A percentile compares a stretch with the other conserved stretches of the same genome.
phyloP scores from a whole-genome alignment of 305 asterid genomes.

The Plantago rigida region DNA sequence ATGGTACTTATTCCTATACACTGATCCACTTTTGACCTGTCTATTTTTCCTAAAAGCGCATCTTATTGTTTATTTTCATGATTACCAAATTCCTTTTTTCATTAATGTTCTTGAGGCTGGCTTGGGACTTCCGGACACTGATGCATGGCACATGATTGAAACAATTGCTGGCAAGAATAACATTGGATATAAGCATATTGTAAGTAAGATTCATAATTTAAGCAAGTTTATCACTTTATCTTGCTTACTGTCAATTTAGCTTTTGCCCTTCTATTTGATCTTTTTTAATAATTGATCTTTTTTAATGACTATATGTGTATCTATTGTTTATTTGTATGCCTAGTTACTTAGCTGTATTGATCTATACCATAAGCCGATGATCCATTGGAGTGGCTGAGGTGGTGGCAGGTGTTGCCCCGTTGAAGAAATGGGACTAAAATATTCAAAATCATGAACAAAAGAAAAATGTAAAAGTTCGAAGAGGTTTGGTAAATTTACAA shows the following conservation, averaged over 20 bases:
- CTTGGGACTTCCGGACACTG: conserved; percentile 73
- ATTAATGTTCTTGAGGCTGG: conserved; percentile 59
- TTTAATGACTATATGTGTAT: too few relatives aligned
- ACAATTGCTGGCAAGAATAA: conserved; percentile 83
- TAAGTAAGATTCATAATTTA: conserved; percentile 33
- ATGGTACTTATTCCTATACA: conserved; percentile 45
- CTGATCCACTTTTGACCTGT: conserved; percentile 5
- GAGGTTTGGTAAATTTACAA: too few relatives aligned
- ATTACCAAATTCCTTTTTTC: conserved; percentile 25
- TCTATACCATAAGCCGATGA: neutral
- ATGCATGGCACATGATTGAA: conserved; percentile 84
- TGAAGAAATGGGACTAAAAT: conserved; percentile 2
- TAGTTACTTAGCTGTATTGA: neutral
- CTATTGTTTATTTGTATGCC: neutral
- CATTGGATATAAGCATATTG: conserved; percentile 80
- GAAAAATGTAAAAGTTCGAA: neutral
- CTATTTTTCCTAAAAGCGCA: conserved; percentile 11
- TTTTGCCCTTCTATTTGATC: neutral
- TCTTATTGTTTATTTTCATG: conserved; percentile 18
- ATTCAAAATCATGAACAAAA: neutral
- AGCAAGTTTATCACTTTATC: conserved; percentile 16
- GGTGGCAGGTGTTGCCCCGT: neutral
- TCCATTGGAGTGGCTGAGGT: neutral
- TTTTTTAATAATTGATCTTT: too few relatives aligned
- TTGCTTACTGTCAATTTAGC: neutral